phyloP scores from a whole-genome alignment of 495 filamentous ascomycete genomes.

The Daldinia caldariorum region DNA sequence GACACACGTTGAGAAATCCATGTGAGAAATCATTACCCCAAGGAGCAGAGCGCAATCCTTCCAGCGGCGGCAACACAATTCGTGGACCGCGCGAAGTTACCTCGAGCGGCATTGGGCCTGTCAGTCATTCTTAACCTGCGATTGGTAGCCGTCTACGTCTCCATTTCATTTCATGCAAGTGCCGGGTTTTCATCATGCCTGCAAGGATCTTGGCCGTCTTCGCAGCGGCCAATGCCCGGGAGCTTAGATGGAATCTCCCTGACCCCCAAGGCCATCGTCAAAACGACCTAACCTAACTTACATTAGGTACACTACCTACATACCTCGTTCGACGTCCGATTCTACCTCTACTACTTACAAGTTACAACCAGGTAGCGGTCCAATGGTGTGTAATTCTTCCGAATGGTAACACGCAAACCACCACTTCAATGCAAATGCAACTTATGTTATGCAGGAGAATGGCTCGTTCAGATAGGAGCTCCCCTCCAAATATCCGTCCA shows the following conservation, averaged over 20 bases:
- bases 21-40: slow-evolving; percentile 25
- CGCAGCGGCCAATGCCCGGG: slow-evolving; percentile 12
- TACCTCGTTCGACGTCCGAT: too few species aligned
- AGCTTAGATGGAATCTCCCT: slow-evolving; percentile 2
- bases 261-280: slow-evolving; percentile 4
- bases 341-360: background rate
- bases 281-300: slow-evolving; percentile 1
- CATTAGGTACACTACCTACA: too few species aligned
- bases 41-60: background rate
- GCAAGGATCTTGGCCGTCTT: slow-evolving; percentile 30
- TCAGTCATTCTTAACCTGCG: slow-evolving; percentile 17
- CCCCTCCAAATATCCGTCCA: background rate
- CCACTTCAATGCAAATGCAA: slow-evolving; percentile 26
- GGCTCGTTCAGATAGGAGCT: background rate
- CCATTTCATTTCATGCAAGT: slow-evolving; percentile 44
- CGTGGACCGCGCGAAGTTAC: slow-evolving; percentile 27
- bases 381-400: background rate
- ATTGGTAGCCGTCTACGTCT: slow-evolving; percentile 31
- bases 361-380: background rate
- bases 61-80: slow-evolving; percentile 21
- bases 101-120: slow-evolving; percentile 11
- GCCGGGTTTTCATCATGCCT: slow-evolving; percentile 28
- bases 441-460: slow-evolving; percentile 16
- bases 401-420: slow-evolving; percentile 19
- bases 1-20: slow-evolving; percentile 3